Base-by-base conservation (phyloP, 169 alveolate species). In the Cryptosporidium parvum region DNA sequence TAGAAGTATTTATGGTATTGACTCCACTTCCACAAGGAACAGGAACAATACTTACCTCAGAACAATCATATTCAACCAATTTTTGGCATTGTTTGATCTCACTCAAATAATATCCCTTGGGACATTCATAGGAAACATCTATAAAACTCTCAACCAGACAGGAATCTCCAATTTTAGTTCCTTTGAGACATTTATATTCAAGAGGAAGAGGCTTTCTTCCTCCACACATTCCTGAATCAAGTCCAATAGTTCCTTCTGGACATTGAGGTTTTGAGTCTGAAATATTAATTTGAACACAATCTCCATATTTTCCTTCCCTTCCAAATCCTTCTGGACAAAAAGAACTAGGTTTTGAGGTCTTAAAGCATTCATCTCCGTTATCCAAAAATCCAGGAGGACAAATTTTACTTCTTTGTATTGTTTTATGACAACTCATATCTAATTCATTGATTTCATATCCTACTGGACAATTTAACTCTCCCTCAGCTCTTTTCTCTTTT, bases 301-400 rank as follows among this genome's bases (percentile, higher is more conserved):
- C 80, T 42, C 87, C 87, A 23, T 23, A 16, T 42, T 65, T 62
- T 2, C 62, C 33, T 45, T 80, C 87, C 42, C 65, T 80, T 61
- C 52, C 58, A 29, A 61, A 80, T 62, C 75, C 75, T 9, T 59
- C 33, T 42, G 73, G 73, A 62, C 87, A 80, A 1, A 42, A 6
- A 62, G 73, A 80, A 3, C 14, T 65, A 1, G 87, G 87, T 7
- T 80, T 61, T 29, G 68, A 42, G 12, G 87, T 62, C 29, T 33
- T 44, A 39, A 61, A 80, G 26, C 87, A 80, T 48, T 62, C 67
- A 9, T 80, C 75, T 29, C 87, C 87, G 23, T 65, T n/a, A 80
- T 80, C 87, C 26, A 80, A 33, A 42, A 80, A 80, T n/a, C 87
- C 87, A 1, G 87, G 62, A 61, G 73, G 87, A 80, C 87, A 80